Evolutionary conservation across 129 eudicot genomes (phyloP).

Genomic region (Artemisia annua): DNA sequence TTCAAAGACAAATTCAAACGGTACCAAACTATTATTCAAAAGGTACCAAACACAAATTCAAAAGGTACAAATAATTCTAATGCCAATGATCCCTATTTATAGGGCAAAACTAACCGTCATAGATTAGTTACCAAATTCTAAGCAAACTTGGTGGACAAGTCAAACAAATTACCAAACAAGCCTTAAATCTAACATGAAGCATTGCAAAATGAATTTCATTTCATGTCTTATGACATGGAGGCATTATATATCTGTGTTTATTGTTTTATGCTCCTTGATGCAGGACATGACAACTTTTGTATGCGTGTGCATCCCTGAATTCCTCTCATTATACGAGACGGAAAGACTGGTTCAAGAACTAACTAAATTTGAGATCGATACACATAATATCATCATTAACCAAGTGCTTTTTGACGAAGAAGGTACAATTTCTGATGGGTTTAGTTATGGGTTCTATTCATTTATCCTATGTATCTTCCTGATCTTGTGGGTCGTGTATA

Average conservation of each 20-base stretch:
- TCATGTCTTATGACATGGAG: background rate
- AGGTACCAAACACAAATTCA: too few relatives aligned
- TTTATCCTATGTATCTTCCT: background rate
- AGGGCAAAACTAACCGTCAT: too few relatives aligned
- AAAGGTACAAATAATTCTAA: too few relatives aligned
- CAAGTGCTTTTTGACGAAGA: conserved; percentile 96
- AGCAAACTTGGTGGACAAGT: too few relatives aligned
- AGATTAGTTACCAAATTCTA: too few relatives aligned
- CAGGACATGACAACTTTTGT: conserved; percentile 97
- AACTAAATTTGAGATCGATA: conserved; percentile 85
- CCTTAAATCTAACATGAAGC: too few relatives aligned
- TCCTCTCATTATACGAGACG: conserved; percentile 94
- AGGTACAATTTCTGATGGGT: conserved; percentile 49
- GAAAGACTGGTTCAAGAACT: conserved; percentile 98
- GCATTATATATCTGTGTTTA: background rate
- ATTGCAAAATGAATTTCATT: background rate
- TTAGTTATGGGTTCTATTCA: background rate
- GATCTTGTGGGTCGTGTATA: background rate
- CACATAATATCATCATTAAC: conserved; percentile 90
- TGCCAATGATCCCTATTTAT: too few relatives aligned
- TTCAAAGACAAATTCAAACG: too few relatives aligned
- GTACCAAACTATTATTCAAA: too few relatives aligned
- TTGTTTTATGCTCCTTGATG: conserved; percentile 17
- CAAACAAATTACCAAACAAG: too few relatives aligned
- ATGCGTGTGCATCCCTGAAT: conserved; percentile 98